These are phyloP conservation scores for Rhizopogon vinicolor DNA, from an alignment of 768 basidiomycete genomes.

Conservation along the genomic window DNA sequence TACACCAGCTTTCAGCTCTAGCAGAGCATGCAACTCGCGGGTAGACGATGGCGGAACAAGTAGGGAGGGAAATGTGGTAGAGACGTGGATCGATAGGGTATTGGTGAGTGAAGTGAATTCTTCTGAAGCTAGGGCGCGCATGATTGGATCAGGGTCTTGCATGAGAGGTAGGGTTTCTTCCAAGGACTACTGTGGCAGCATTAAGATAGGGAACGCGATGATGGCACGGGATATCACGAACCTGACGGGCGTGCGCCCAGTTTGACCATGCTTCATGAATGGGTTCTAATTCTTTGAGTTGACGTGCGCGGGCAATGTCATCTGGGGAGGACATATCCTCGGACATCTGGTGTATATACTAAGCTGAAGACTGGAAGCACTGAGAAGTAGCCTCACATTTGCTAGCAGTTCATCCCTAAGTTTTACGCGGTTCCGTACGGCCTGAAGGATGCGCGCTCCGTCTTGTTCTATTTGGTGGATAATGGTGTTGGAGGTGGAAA, in stretches of 20 bases:
- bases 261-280: conserved; percentile 64
- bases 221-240: conserved; percentile 26
- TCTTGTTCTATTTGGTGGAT: conserved; percentile 32
- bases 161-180: conserved; percentile 60
- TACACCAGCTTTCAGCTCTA: conserved; percentile 91
- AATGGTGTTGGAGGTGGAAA: conserved; percentile 1
- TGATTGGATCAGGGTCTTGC: conserved; percentile 66
- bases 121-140: conserved; percentile 69
- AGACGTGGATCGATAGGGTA: conserved; percentile 21
- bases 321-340: conserved; percentile 48
- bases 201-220: conserved; percentile 8
- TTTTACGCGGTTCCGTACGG: conserved; percentile 51
- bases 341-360: conserved; percentile 36
- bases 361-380: neutral
- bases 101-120: conserved; percentile 50
- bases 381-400: conserved; percentile 29
- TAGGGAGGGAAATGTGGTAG: conserved; percentile 57
- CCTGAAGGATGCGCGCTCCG: conserved; percentile 47
- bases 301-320: conserved; percentile 55
- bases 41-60: conserved; percentile 73
- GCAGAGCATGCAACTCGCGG: conserved; percentile 62
- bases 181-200: conserved; percentile 49
- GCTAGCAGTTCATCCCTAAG: conserved; percentile 40
- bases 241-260: conserved; percentile 55
- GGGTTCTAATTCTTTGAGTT: conserved; percentile 65